Base-by-base conservation (phyloP, 2,329 filamentous ascomycete species). In the Knoxdaviesia proteae region DNA sequence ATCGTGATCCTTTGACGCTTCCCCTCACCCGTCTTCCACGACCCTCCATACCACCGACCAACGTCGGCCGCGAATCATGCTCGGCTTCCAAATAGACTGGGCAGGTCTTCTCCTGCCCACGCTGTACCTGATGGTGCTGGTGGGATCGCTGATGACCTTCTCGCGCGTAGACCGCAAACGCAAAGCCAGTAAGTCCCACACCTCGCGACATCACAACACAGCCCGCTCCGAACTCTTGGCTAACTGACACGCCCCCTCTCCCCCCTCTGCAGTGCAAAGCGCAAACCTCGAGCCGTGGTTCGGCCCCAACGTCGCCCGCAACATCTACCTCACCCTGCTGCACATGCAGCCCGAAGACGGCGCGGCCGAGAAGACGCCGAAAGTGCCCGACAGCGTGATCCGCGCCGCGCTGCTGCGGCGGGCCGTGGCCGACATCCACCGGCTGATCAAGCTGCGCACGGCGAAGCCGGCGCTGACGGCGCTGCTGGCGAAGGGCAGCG, bases 281-380 rank as follows among this genome's bases (percentile, higher is more conserved):
- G 80, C 84, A 43, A 84, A 82, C 51, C 76, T 98, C 47, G 84
- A 82, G 50, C 86, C 88, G 51, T 98, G 90, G 88, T 98, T 98
- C 61, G 78, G 80, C 30, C 72, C 80, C 42, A 87, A 98, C 58
- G 68, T 92, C 42, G 82, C 90, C 61, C 83, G 88, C 61, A 87
- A 98, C 61, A 75, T 98, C 56, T 98, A 96, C 67, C 74, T 94
- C 47, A 86, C 86, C 38, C 76, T 98, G 36, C 69, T 94, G 42
- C 86, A 98, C 62, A 70, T 90, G 56, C 70, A 74, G 44, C 67
- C 73, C 43, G 68, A 71, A 50, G 62, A 65, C 34, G 70, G 69
- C 44, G 68, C 68, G 42, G 62, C 71, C 46, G 76, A 83, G 54
- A 84, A 87, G 58, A 60, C 70, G 5, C 68, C 73, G 46, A 67